Evolutionary conservation across 2,329 filamentous ascomycete genomes (phyloP), one percentile per base, ranked within the genome.

Genomic region (Aspergillus sojae): DNA sequence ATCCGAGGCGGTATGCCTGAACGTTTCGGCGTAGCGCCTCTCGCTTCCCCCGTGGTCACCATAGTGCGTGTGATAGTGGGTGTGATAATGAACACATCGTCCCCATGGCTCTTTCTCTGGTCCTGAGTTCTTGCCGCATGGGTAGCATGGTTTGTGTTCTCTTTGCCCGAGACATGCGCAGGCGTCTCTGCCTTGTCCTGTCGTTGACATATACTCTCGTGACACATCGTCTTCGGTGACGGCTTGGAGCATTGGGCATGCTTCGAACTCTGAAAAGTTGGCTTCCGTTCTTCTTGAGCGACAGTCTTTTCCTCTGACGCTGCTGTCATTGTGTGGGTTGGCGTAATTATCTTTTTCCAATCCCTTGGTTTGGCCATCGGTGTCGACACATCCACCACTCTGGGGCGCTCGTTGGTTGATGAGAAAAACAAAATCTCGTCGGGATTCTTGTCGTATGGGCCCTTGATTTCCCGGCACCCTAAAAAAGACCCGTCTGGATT

Each of bases 31-130:
- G 46, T 19, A 36, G 62, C 62, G 54, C 62, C 65, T 57, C 62
- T 64, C 52, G 65, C 73, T 62, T 71, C 65, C 28, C 70, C 71
- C n/a, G 70, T 69, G 58, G 71, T 72, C 64, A 75, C 75, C 73
- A 73, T 74, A 72, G 75, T 80, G 73, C 71, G 76, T 68, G 71
- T 80, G 76, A 73, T 77, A 77, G 74, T 80, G 74, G 74, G 79
- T 74, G 72, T 77, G 72, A 74, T 75, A 72, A 74, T 75, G 71
- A 74, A 73, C 61, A 73, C 71, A 74, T 77, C 70, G 71, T 74
- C 71, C 23, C 71, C 68, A n/a, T 64, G 65, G n/a, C 53, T 58
- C 32, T 19, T 48, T 60, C 62, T 61, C 46, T 65, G 67, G 43
- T 65, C 67, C 36, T 59, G 60, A 21, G 60, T 60, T 43, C 64